phyloP scores from a whole-genome alignment of 78 protist species.

The Dictyostelium brefeldianum region DNA sequence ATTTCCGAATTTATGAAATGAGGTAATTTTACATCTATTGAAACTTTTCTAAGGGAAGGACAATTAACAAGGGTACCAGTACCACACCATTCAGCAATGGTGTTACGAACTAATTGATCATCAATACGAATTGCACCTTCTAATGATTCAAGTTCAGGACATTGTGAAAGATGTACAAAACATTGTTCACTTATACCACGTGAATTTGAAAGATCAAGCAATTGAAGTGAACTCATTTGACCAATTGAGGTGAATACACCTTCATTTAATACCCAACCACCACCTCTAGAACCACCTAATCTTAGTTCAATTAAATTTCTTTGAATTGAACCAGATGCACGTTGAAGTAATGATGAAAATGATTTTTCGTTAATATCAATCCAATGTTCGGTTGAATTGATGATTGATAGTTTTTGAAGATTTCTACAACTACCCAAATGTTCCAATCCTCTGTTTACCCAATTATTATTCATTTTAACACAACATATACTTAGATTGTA shows the following conservation, averaged over 20 bases:
- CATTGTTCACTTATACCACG: slow-evolving; percentile 57
- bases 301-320: slow-evolving; percentile 27
- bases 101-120: slow-evolving; percentile 19
- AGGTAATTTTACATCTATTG: slow-evolving; percentile 55
- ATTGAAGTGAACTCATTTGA: background rate
- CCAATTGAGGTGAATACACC: slow-evolving; percentile 38
- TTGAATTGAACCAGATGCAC: background rate
- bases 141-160: slow-evolving; percentile 30
- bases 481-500: slow-evolving; percentile 38
- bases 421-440: slow-evolving; percentile 15
- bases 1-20: slow-evolving; percentile 37
- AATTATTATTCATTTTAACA: slow-evolving; percentile 21
- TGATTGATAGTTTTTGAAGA: slow-evolving; percentile 47
- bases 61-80: slow-evolving; percentile 69
- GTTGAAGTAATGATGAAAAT: slow-evolving; percentile 3
- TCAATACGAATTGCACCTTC: slow-evolving; percentile 47
- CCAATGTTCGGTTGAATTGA: slow-evolving; percentile 66
- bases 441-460: slow-evolving; percentile 48
- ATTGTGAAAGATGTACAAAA: slow-evolving; percentile 42
- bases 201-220: slow-evolving; percentile 51
- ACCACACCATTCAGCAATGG: slow-evolving; percentile 77
- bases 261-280: slow-evolving; percentile 75
- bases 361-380: slow-evolving; percentile 15
- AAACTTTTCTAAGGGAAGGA: slow-evolving; percentile 46
- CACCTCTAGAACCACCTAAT: slow-evolving; percentile 68